Base-by-base conservation (phyloP, 2,329 filamentous ascomycete genomes). In the Rhytidhysteron rufulum region DNA sequence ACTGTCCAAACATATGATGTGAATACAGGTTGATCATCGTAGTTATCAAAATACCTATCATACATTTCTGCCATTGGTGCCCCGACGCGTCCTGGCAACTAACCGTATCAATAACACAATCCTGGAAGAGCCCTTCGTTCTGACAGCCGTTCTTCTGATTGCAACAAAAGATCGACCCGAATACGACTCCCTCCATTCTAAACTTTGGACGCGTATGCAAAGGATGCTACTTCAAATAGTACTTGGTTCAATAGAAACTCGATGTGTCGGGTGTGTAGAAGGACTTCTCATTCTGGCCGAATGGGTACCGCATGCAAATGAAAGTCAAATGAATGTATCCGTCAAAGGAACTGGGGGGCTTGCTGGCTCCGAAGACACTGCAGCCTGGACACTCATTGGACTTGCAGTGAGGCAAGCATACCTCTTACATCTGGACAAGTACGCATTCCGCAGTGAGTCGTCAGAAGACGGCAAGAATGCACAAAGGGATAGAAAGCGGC, bases 351-450 rank as follows among this genome's bases (percentile, higher is more conserved):
- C 21, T 18, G 39, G 39, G 8, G 39, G 39, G 6, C 24, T 41
- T 15, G 39, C 39, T 4, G 42, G 40, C 17, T 30, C 39, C n/a
- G 42, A 41, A 33, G 42, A 45, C 21, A 41, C 34, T 5, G 34
- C 42, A 9, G 39, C 42, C 2, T 45, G 39, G 42, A 41, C 39
- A 10, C 22, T 45, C 3, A n/a, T 45, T 2, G 42, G 42, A 9
- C 34, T 45, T 11, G 42, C 42, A 7, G 42, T 45, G n/a, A 22
- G 42, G 13, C 31, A 42, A 16, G 42, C 42, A 18, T 45, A 45
- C 17, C 39, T 45, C 11, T 25, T 45, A 4, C 42, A 38, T 31
- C 39, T 45, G 18, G 39, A 45, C 13, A 41, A 45, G 9, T 34
- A 34, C 22, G 35, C 42, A 5, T 45, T 45, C 29, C 34, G 36